These are phyloP conservation scores for Irineochytrium annulatum DNA, from an alignment of 192 early-diverging fungal genomes.

Conservation along the genomic window DNA sequence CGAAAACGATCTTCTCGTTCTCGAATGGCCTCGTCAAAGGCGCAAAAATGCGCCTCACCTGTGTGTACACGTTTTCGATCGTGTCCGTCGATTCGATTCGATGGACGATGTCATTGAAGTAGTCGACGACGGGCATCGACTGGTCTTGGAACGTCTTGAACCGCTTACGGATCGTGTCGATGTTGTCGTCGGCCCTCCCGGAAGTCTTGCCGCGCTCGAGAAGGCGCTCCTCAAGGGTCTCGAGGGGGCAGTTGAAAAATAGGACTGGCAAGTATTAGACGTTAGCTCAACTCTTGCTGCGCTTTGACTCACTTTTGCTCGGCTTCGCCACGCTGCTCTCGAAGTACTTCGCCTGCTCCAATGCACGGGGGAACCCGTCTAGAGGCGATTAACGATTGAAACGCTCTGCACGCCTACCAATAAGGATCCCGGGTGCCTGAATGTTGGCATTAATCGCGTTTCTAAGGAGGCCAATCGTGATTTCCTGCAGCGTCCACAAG, in stretches of 20 bases:
- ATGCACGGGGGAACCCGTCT: conserved; percentile 52
- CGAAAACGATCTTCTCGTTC: conserved; percentile 40
- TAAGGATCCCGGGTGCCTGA: conserved; percentile 28
- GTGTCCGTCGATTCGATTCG: not conserved
- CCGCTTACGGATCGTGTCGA: conserved; percentile 49
- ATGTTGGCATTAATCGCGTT: conserved; percentile 24
- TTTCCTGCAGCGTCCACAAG: conserved; percentile 4
- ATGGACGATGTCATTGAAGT: conserved; percentile 21
- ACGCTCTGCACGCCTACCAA: conserved; percentile 14
- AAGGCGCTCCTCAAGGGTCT: conserved; percentile 43
- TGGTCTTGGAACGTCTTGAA: conserved; percentile 46
- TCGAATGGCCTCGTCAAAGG: conserved; percentile 27
- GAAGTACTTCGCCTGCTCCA: conserved; percentile 46
- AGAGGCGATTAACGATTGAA: not conserved
- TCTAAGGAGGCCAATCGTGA: conserved; percentile 30
- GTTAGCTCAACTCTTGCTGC: too few relatives aligned
- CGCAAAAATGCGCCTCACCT: not conserved
- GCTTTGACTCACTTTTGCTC: too few relatives aligned
- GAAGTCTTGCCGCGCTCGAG: conserved; percentile 49
- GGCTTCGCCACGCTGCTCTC: conserved; percentile 21
- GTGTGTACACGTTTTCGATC: conserved; percentile 7
- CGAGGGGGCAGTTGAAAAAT: conserved; percentile 45
- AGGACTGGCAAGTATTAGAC: conserved; percentile 21
- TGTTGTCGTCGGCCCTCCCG: conserved; percentile 50
- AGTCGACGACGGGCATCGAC: conserved; percentile 47